Base-by-base conservation (phyloP, 2,329 filamentous ascomycete species). In the Penicillium sp. region DNA sequence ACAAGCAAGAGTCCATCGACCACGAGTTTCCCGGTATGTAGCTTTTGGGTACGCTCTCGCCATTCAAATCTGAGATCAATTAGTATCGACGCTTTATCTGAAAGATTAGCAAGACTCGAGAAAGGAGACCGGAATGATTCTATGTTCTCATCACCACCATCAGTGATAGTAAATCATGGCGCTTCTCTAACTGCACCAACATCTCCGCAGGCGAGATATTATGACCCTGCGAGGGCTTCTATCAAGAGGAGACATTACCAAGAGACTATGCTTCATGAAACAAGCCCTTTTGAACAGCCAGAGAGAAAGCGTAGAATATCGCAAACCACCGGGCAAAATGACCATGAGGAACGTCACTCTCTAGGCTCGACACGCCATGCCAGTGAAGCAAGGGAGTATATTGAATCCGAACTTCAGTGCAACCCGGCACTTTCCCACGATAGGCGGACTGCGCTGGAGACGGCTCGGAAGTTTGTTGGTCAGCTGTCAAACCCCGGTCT, bases 381-480 rank as follows among this genome's bases (percentile, higher is more conserved):
- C 9, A 59, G 51, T 42, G 60, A 64, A 46, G 61, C 61, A 10
- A 53, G 51, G 16, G 61, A 59, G 26, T 62, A 59, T n/a, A 61
- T 64, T 26, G 60, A 63, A 24, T 54, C 60, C 47, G 62, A 64
- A 18, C 57, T 64, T 3, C 53, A 63, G 48, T 62, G 60, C 21
- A 64, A 64, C 9, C 57, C 46, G 2, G 53, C 54, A 15, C 52
- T 64, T 21, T 63, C 60, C 12, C 57, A 62, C 5, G 62, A 64
- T 23, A 53, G 60, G 38, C 53, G 62, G 2, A 57, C 47, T 15
- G 50, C 56, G 0, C 42, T 64, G 6, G 53, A 64, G 46, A 48
- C 53, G 33, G 60, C 60, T 2, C 55, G 50, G 21, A 58, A 54
- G 15, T 60, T 63, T 18, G 59, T 64, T 15, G 42, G 54, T 21